Evolutionary conservation across 768 basidiomycete genomes (phyloP).

Genomic region (Epithele typhae): DNA sequence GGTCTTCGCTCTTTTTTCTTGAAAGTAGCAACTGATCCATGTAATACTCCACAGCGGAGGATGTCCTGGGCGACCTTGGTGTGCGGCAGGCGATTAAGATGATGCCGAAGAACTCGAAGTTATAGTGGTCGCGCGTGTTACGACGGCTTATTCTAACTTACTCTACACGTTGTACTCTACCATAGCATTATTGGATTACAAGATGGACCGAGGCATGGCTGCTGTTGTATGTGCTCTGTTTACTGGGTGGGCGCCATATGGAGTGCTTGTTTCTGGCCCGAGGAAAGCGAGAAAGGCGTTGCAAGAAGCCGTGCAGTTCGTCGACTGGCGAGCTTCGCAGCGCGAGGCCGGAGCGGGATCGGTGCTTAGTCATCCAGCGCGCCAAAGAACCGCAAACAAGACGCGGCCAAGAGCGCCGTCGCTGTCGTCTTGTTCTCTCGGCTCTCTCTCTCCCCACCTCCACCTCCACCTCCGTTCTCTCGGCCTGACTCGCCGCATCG

Average conservation of each 20-base stretch:
- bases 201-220: background rate
- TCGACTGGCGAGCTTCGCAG: background rate
- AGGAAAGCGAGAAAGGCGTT: background rate
- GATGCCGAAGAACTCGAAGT: slow-evolving; percentile 47
- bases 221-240: no score
- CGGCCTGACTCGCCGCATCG: background rate
- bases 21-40: background rate
- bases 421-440: background rate
- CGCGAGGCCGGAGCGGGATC: background rate
- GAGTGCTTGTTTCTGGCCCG: no score
- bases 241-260: no score
- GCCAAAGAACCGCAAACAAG: slow-evolving; percentile 21
- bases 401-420: slow-evolving; percentile 12
- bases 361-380: slow-evolving; percentile 12
- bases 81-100: slow-evolving; percentile 33
- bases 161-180: background rate
- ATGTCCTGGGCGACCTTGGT: slow-evolving; percentile 67
- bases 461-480: slow-evolving; percentile 2
- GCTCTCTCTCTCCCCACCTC: slow-evolving; percentile 3
- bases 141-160: no score
- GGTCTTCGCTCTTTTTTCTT: slow-evolving; percentile 7
- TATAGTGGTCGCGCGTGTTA: slow-evolving; percentile 35
- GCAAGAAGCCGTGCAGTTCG: no score
- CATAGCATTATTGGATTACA: background rate
- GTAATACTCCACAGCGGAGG: slow-evolving; percentile 46